A percentile compares a stretch with the other conserved stretches of the same genome.
phyloP scores from a whole-genome alignment of 192 early-diverging fungal species.

The Coemansia erecta region DNA sequence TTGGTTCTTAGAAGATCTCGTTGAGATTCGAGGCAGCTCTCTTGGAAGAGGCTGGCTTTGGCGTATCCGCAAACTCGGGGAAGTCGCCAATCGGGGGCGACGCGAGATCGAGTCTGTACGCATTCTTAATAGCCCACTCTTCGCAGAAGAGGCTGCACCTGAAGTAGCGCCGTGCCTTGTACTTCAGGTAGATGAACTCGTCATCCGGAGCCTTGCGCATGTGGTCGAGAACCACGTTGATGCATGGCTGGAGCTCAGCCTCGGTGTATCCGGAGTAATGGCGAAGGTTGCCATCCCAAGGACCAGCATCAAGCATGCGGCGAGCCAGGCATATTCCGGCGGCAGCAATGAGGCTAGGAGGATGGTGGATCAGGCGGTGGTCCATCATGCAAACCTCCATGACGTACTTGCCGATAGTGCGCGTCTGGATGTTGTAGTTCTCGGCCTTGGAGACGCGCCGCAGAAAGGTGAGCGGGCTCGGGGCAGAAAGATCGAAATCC shows the following conservation, averaged over 20 bases:
- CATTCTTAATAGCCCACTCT: slow-evolving; percentile 57
- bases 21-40: not conserved
- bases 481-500: slow-evolving; percentile 84
- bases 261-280: slow-evolving; percentile 82
- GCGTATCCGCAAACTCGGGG: not conserved
- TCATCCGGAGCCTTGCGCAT: slow-evolving; percentile 54
- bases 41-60: not conserved
- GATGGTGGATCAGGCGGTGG: slow-evolving; percentile 67
- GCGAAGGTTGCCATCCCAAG: slow-evolving; percentile 75
- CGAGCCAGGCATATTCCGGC: slow-evolving; percentile 79
- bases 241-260: slow-evolving; percentile 61
- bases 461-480: slow-evolving; percentile 90
- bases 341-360: slow-evolving; percentile 76
- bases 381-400: slow-evolving; percentile 93
- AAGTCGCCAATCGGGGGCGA: slow-evolving; percentile 29
- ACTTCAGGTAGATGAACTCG: slow-evolving; percentile 83
- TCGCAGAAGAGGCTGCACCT: slow-evolving; percentile 78
- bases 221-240: slow-evolving; percentile 71
- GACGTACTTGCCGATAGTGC: slow-evolving; percentile 92
- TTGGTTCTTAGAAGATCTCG: not conserved
- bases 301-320: slow-evolving; percentile 68
- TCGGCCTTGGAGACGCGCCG: slow-evolving; percentile 87
- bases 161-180: slow-evolving; percentile 73
- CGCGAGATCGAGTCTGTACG: slow-evolving; percentile 35
- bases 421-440: slow-evolving; percentile 83